Evolutionary conservation across 2,329 filamentous ascomycete species (phyloP).

Genomic region (Thermoascus crustaceus): DNA sequence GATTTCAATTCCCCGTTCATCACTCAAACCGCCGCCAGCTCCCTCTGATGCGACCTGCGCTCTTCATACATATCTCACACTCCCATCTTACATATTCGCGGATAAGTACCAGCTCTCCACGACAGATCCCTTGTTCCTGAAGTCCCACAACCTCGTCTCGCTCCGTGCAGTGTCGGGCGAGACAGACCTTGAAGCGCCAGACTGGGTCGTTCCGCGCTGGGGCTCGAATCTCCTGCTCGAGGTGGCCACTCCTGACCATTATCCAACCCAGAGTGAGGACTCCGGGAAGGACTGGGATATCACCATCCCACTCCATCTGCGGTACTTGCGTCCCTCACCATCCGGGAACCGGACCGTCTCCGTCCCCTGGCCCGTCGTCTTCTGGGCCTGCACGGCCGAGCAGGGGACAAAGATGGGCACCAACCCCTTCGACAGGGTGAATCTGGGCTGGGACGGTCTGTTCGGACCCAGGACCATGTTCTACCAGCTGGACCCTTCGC

Average conservation of each 20-base stretch:
- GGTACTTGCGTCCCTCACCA: conserved; percentile 62
- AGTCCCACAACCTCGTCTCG: conserved; percentile 67
- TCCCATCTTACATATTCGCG: conserved; percentile 73
- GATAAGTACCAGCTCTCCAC: conserved; percentile 73
- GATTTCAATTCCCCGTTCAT: conserved; percentile 51
- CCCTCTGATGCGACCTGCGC: conserved; percentile 52
- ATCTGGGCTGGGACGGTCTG: conserved; percentile 76
- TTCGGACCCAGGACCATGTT: conserved; percentile 73
- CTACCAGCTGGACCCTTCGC: conserved; percentile 62
- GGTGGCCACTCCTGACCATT: conserved; percentile 51
- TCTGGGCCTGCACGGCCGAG: conserved; percentile 74
- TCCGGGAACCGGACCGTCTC: conserved; percentile 48
- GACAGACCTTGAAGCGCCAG: conserved; percentile 83
- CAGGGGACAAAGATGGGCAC: conserved; percentile 55
- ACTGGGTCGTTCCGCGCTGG: conserved; percentile 69
- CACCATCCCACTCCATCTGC: conserved; percentile 70
- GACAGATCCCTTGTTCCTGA: conserved; percentile 57
- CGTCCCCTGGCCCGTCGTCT: conserved; percentile 75
- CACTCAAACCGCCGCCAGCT: conserved; percentile 41
- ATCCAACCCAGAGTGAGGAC: background rate
- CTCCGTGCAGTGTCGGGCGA: conserved; percentile 64
- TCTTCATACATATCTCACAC: conserved; percentile 71
- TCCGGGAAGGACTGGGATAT: conserved; percentile 26
- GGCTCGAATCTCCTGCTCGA: conserved; percentile 71
- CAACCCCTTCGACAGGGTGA: conserved; percentile 78